Conservation (phyloP, 2,329 filamentous ascomycete species). For the Paracoccidioides lutzii region DNA sequence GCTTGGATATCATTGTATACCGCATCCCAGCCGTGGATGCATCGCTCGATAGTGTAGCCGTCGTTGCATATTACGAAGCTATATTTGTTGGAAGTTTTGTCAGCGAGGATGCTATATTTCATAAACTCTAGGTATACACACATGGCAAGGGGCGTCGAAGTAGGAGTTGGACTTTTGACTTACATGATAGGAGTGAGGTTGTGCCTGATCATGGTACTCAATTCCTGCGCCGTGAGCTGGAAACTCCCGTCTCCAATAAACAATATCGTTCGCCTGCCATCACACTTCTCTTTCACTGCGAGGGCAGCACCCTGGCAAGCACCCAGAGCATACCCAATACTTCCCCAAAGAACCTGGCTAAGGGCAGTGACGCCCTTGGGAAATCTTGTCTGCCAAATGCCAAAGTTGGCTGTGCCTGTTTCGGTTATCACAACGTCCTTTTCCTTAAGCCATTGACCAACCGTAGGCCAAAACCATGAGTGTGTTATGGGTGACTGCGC, state of each 20-base stretch:
- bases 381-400: slow-evolving; percentile 39
- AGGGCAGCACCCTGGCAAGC: slow-evolving; percentile 44
- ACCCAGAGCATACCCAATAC: slow-evolving; percentile 49
- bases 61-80: slow-evolving; percentile 67
- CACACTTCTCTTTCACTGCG: slow-evolving; percentile 30
- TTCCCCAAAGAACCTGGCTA: slow-evolving; percentile 44
- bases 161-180: slow-evolving; percentile 19
- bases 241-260: slow-evolving; percentile 78
- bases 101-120: neutral
- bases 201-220: slow-evolving; percentile 67
- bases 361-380: slow-evolving; percentile 38
- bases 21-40: slow-evolving; percentile 67
- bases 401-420: slow-evolving; percentile 46
- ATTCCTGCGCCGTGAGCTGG: slow-evolving; percentile 70
- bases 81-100: neutral
- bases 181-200: slow-evolving; percentile 59
- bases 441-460: slow-evolving; percentile 36
- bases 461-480: slow-evolving; percentile 36
- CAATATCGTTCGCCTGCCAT: slow-evolving; percentile 51
- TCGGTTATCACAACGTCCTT: slow-evolving; percentile 47
- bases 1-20: slow-evolving; percentile 62
- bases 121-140: neutral
- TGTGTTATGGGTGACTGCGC: slow-evolving; percentile 34
- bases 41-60: slow-evolving; percentile 74
- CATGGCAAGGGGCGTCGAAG: neutral